A percentile compares a stretch with the other conserved stretches of the same genome.
These are phyloP conservation scores for Quercus suber DNA, from an alignment of 306 rosid species.

Conservation along the genomic window DNA sequence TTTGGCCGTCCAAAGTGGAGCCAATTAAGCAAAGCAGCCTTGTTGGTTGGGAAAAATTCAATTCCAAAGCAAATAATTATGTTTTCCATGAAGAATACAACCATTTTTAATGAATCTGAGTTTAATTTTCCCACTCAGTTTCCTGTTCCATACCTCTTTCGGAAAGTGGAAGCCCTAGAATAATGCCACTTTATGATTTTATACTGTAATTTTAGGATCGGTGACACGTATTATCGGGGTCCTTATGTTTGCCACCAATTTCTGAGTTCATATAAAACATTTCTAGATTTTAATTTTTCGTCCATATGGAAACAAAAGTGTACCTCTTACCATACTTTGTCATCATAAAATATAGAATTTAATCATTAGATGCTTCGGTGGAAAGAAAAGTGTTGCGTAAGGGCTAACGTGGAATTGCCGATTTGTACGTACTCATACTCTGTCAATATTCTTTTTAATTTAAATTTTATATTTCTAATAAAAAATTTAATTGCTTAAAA, in stretches of 20 bases:
- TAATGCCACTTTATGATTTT: slow-evolving; percentile 2
- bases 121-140: slow-evolving; percentile 7
- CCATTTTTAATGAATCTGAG: slow-evolving; percentile 19
- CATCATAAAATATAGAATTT: not conserved
- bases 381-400: not conserved
- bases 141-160: slow-evolving; percentile 61
- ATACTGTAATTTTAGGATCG: slow-evolving; percentile 19
- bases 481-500: too few relatives aligned
- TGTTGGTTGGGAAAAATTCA: slow-evolving; percentile 3
- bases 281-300: slow-evolving; percentile 21
- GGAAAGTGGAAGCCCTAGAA: slow-evolving; percentile 62
- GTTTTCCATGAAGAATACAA: slow-evolving; percentile 49
- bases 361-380: slow-evolving; percentile 3
- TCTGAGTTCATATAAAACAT: slow-evolving; percentile 23
- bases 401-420: too few relatives aligned
- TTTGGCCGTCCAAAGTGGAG: slow-evolving; percentile 74
- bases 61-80: slow-evolving; percentile 51
- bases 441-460: too few relatives aligned
- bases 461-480: too few relatives aligned
- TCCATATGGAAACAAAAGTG: slow-evolving; percentile 40
- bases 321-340: slow-evolving; percentile 3
- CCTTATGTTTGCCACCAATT: slow-evolving; percentile 67
- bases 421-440: too few relatives aligned
- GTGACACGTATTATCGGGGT: slow-evolving; percentile 39
- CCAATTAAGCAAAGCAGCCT: slow-evolving; percentile 24